Base-by-base conservation (phyloP, 106 monocot genomes). In the Vanilla planifolia region DNA sequence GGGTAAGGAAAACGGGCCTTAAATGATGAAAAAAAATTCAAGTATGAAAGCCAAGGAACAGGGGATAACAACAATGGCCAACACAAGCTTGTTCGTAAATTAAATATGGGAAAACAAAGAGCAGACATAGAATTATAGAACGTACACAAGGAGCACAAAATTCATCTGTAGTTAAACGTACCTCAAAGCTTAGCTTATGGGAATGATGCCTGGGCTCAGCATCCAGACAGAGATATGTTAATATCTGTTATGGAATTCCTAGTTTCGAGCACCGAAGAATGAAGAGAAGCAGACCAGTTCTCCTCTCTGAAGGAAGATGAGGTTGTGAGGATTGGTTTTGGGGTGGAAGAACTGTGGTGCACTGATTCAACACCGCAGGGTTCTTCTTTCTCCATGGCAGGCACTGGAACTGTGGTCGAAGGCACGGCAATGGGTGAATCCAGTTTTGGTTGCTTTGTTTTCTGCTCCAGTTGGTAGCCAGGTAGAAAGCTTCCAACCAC, bases 401-500 rank as follows among this genome's bases (percentile, higher is more conserved):
- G 62, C 14, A 77, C 68, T 6, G 69, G 77, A 20, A 67, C 59
- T 21, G 63, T 66, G 7, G 72, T 34, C 22, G 80, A 15, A 4
- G 65, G 59, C 24, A 60, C 13, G 15, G 62, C 35, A 6, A 74
- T 33, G 15, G 77, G 17, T 23, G 72, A 25, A 13, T 87, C 87
- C 2, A 60, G 34, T 59, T 66, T 66, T 6, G 75, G 61, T 73
- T 82, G 85, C 75, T 77, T 83, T 0, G 69, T 51, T 51, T 84
- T 84, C 50, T 73, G 81, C 66, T 88, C 92, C 55, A 79, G 35
- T 43, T 84, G 88, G 44, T 88, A 79, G 33, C 77, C 68, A 1
- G 84, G 84, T 67, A 84, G 40, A 51, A 87, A 92, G 62, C 87
- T 88, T 15, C 92, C 92, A 15, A 92, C 79, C 27, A 88, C 80